Conservation (phyloP, 2,329 filamentous ascomycete genomes). For the Pseudocercospora macadamiae region DNA sequence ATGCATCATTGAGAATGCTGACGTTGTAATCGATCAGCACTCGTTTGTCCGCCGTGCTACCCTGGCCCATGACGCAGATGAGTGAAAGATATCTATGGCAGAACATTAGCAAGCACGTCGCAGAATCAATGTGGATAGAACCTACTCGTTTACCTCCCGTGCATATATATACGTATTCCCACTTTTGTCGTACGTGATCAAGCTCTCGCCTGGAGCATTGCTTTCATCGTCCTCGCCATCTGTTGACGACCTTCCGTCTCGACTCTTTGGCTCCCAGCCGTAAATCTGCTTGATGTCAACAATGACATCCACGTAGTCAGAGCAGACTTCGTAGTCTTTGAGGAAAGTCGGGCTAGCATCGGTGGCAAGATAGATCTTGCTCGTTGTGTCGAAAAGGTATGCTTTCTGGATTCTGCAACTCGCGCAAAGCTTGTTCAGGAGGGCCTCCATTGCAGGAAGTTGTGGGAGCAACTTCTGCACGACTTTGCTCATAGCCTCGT, state of each 20-base stretch:
- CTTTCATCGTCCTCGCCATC: conserved; percentile 7
- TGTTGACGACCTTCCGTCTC: conserved; percentile 7
- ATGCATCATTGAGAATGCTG: conserved; percentile 75
- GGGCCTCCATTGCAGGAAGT: conserved; percentile 85
- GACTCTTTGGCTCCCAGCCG: conserved; percentile 60
- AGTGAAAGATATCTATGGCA: conserved; percentile 69
- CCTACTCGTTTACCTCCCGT: conserved; percentile 68
- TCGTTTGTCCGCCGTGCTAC: conserved; percentile 80
- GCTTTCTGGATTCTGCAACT: conserved; percentile 97
- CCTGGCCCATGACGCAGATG: conserved; percentile 83
- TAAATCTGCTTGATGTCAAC: conserved; percentile 97
- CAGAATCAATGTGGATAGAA: conserved; percentile 4
- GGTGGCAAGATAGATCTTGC: conserved; percentile 98
- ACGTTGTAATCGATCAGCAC: conserved; percentile 86
- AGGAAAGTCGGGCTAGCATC: conserved; percentile 93
- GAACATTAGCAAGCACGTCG: not conserved
- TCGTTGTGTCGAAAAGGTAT: conserved; percentile 95
- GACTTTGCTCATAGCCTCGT: conserved; percentile 97
- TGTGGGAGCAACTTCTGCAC: conserved; percentile 97
- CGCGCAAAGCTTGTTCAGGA: conserved; percentile 91
- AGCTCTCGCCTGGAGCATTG: conserved; percentile 54
- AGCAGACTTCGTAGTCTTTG: conserved; percentile 96
- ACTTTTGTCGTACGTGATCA: conserved; percentile 63
- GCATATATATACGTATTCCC: conserved; percentile 64
- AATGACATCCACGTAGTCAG: conserved; percentile 97